Evolutionary conservation across 116 monocot genomes (phyloP), one percentile per base, ranked within the genome.

Genomic region (Cymodocea nodosa): DNA sequence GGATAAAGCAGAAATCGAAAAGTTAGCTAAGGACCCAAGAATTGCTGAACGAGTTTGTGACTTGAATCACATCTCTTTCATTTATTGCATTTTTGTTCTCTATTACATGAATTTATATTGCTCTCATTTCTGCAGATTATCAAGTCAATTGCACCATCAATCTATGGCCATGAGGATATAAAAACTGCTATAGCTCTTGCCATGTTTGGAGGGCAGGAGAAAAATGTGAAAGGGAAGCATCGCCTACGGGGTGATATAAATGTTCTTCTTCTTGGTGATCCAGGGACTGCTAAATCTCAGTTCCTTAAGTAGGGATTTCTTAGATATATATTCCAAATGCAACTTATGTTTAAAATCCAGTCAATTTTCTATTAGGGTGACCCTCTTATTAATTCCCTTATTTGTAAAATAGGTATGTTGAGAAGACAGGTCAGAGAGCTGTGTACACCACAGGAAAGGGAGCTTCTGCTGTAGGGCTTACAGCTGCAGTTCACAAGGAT

Each of bases 381-480:
- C 11, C 13, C 30, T 66, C 52, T 52, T 22, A 17, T 44, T 52
- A 56, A 37, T 50, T n/a, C 51, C 18, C 9, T 35, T 48, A 15
- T 68, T 34, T 60, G 23, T 52, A 51, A 23, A 48, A 75, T 55
- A 97, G 97, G 70, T 97, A 97, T 84, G 86, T 85, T 14, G 97
- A 97, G 61, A 97, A 97, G 69, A 97, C 97, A 3, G 97, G 91
- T n/a, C 97, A 91, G 59, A 83, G 97, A 75, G 97, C 97, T 74
- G 97, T 97, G 51, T 97, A 97, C 72, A 97, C 97, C 37, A 97
- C 97, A 25, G 97, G 97, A 10, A 97, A 97, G 80, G 97, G 97
- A 56, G 97, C 97, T 54, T 97, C 97, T 59, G 97, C 97, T 35
- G 97, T 97, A 50, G 97, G 97, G 4, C 91, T 97, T n/a, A 97